Percentiles rank a stretch among this genome's conserved stretches.
Conservation (phyloP, 345 rosid genomes). For the Murraya koenigii region DNA sequence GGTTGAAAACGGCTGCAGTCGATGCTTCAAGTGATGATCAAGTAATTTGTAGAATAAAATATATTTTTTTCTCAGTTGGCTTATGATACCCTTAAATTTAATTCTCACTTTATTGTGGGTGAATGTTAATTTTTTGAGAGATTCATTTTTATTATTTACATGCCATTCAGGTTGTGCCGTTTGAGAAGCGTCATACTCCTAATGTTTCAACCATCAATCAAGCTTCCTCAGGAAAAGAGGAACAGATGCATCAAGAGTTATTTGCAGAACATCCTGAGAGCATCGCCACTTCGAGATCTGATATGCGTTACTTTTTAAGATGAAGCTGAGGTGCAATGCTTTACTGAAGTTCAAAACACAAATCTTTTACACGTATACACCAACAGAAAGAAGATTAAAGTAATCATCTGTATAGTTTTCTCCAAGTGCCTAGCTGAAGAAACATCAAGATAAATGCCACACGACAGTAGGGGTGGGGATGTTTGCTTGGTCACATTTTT, state of each 20-base stretch:
- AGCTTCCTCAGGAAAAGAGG: conserved; percentile 15
- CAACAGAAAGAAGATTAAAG: neutral
- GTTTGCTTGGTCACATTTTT: neutral
- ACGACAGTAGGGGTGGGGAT: neutral
- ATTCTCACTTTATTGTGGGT: neutral
- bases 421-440: conserved; percentile 1
- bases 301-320: conserved; percentile 14
- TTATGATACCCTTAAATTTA: neutral
- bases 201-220: conserved; percentile 11
- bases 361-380: neutral
- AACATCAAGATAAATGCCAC: neutral
- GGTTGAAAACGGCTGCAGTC: conserved; percentile 23
- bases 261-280: conserved; percentile 16
- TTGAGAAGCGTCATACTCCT: neutral
- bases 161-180: conserved; percentile 32
- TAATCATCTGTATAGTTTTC: neutral
- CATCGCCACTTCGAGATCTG: conserved; percentile 8
- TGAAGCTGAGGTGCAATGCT: conserved; percentile 18
- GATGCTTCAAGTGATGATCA: conserved; percentile 28
- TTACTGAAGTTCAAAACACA: neutral
- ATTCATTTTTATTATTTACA: conserved; percentile 1
- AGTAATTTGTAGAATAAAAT: conserved; percentile 15
- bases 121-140: neutral
- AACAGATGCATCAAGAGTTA: conserved; percentile 4
- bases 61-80: neutral